These are phyloP conservation scores for Leishmania gerbilli DNA, from an alignment of 208 protist genomes.

Conservation along the genomic window DNA sequence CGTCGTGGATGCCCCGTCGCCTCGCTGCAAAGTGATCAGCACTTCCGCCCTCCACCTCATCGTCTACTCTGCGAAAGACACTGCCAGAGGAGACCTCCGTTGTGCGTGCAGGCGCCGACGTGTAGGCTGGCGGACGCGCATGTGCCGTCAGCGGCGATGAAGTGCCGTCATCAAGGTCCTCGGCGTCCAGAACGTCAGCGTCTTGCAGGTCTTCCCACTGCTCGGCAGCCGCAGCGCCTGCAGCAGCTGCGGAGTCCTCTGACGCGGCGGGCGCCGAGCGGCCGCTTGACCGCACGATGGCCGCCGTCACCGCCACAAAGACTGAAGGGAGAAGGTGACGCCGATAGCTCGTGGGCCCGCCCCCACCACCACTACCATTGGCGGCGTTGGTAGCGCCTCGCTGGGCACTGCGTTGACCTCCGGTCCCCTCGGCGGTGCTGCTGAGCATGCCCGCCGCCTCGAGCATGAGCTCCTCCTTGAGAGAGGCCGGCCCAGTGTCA, in stretches of 20 bases:
- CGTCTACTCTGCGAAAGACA: constrained; percentile 20
- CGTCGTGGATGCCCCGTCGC: background rate
- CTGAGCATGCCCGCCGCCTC: constrained; percentile 23
- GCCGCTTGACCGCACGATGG: background rate
- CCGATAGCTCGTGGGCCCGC: constrained; percentile 9
- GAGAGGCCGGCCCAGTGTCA: constrained; percentile 50
- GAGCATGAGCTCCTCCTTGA: constrained; percentile 58
- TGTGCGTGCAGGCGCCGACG: background rate
- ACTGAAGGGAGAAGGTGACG: constrained; percentile 19
- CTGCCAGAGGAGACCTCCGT: background rate
- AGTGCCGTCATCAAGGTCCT: background rate
- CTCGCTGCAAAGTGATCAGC: background rate
- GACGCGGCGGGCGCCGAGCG: background rate
- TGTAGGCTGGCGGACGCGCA: constrained; percentile 15
- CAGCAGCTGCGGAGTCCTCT: background rate
- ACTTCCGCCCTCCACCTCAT: constrained; percentile 1
- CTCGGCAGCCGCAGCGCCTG: background rate
- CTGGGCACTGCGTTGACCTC: background rate
- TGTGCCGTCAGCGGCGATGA: background rate
- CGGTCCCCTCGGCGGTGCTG: background rate
- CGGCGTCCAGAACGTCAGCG: constrained; percentile 26
- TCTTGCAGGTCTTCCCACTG: background rate
- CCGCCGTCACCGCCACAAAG: background rate
- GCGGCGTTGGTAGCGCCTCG: background rate
- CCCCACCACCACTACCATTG: constrained; percentile 1